Evolutionary conservation across 73 alveolate genomes (phyloP).

Genomic region (Stentor coeruleus): DNA sequence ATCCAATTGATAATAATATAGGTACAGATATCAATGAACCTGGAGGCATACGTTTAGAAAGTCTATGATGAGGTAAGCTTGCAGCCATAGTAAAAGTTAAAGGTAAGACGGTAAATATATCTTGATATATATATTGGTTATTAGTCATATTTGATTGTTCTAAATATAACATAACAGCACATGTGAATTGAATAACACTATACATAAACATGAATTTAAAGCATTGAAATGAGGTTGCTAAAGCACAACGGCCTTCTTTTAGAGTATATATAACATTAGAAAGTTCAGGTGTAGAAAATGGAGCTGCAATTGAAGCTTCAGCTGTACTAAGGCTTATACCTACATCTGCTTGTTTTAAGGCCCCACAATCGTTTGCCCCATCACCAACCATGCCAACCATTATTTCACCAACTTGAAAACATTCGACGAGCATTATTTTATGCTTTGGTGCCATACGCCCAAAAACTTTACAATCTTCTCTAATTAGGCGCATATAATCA

Average conservation of each 20-base stretch:
- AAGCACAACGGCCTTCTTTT: slow-evolving; percentile 95
- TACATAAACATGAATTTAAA: slow-evolving; percentile 96
- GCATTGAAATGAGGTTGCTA: slow-evolving; percentile 88
- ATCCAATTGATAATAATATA: not conserved
- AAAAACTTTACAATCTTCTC: slow-evolving; percentile 73
- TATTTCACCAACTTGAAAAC: slow-evolving; percentile 58
- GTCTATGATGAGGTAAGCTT: slow-evolving; percentile 79
- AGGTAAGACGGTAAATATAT: slow-evolving; percentile 81
- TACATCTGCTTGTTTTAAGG: slow-evolving; percentile 93
- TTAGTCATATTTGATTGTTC: slow-evolving; percentile 69
- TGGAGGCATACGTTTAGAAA: slow-evolving; percentile 40
- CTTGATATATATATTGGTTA: slow-evolving; percentile 84
- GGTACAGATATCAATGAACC: not conserved
- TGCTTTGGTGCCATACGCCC: slow-evolving; percentile 98
- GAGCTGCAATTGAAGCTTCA: slow-evolving; percentile 99
- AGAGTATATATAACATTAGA: slow-evolving; percentile 69
- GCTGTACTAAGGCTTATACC: slow-evolving; percentile 93
- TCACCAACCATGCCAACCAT: slow-evolving; percentile 98
- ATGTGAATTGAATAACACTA: slow-evolving; percentile 83
- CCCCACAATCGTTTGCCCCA: slow-evolving; percentile 99
- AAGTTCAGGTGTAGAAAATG: slow-evolving; percentile 87
- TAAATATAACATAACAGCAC: slow-evolving; percentile 73
- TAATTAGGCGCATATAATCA: not conserved
- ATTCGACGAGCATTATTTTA: slow-evolving; percentile 81
- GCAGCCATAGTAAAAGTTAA: slow-evolving; percentile 82